Conservation (phyloP, 495 filamentous ascomycete genomes). For the Penicillium canariense region DNA sequence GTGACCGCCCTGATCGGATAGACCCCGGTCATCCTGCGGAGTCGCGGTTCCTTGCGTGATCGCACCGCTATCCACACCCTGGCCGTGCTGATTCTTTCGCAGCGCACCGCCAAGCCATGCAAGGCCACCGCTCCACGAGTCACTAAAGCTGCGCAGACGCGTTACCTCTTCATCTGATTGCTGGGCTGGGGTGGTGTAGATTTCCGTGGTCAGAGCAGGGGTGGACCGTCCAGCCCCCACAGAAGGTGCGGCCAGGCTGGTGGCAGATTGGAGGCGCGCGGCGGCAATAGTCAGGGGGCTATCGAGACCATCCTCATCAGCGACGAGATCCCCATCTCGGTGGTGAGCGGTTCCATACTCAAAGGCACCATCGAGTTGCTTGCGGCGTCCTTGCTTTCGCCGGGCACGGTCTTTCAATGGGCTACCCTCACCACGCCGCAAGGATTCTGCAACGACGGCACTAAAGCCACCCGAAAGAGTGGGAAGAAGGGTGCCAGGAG, state of each 20-base stretch:
- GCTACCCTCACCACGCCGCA: slow-evolving; percentile 51
- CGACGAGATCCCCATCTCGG: slow-evolving; percentile 18
- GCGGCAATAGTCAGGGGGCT: slow-evolving; percentile 24
- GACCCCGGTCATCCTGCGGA: slow-evolving; percentile 5
- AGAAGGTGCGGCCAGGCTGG: slow-evolving; percentile 19
- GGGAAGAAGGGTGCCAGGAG: slow-evolving; percentile 33
- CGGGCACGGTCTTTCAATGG: slow-evolving; percentile 35
- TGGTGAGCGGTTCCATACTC: slow-evolving; percentile 19
- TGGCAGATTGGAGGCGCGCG: slow-evolving; percentile 33
- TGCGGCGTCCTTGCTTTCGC: slow-evolving; percentile 25
- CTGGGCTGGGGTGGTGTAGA: slow-evolving; percentile 7
- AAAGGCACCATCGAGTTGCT: slow-evolving; percentile 31
- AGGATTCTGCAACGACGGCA: slow-evolving; percentile 60
- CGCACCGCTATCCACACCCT: slow-evolving; percentile 15
- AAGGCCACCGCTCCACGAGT: slow-evolving; percentile 42
- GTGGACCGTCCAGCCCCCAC: slow-evolving; percentile 30
- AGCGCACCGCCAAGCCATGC: slow-evolving; percentile 43
- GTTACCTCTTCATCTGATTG: slow-evolving; percentile 19
- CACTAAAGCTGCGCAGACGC: slow-evolving; percentile 45
- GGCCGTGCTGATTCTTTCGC: slow-evolving; percentile 6
- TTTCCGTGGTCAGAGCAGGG: slow-evolving; percentile 22
- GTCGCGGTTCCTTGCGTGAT: slow-evolving; percentile 17
- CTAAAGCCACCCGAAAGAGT: slow-evolving; percentile 56
- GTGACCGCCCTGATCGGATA: background rate
- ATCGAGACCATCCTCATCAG: slow-evolving; percentile 14